These are phyloP conservation scores for Aspergillus unguis DNA, from an alignment of 2,329 filamentous ascomycete genomes.

Conservation along the genomic window DNA sequence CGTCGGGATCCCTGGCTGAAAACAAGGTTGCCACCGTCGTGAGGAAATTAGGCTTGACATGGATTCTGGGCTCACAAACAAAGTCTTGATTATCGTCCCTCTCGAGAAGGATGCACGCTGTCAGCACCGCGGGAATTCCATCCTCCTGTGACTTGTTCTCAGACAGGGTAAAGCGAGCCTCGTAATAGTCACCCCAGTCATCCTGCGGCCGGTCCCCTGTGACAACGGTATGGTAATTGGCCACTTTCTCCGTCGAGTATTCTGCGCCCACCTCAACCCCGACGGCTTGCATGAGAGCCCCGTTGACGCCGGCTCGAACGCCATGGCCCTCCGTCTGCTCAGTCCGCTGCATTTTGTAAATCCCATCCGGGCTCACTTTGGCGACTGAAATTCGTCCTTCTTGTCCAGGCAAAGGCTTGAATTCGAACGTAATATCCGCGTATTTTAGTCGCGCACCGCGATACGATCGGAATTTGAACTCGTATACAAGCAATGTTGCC, in stretches of 20 bases:
- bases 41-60: not conserved
- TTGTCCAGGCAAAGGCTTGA: not conserved
- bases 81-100: slow-evolving; percentile 3
- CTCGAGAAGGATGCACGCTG: slow-evolving; percentile 1
- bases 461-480: slow-evolving; percentile 3
- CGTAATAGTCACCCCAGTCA: not conserved
- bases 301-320: not conserved
- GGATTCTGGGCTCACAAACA: not conserved
- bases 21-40: not conserved
- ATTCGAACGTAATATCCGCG: slow-evolving; percentile 2
- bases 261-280: not conserved
- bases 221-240: not conserved
- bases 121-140: not conserved
- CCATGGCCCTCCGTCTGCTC: not conserved
- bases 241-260: not conserved
- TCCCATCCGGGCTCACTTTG: not conserved
- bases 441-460: not conserved
- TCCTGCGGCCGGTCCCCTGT: not conserved
- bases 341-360: not conserved
- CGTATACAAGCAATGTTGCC: not conserved
- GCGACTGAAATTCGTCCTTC: not conserved
- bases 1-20: not conserved
- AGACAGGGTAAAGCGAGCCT: not conserved
- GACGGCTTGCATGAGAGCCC: not conserved
- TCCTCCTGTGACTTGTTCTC: not conserved